phyloP scores from a whole-genome alignment of 495 filamentous ascomycete species.

The Talaromyces trachyspermus region DNA sequence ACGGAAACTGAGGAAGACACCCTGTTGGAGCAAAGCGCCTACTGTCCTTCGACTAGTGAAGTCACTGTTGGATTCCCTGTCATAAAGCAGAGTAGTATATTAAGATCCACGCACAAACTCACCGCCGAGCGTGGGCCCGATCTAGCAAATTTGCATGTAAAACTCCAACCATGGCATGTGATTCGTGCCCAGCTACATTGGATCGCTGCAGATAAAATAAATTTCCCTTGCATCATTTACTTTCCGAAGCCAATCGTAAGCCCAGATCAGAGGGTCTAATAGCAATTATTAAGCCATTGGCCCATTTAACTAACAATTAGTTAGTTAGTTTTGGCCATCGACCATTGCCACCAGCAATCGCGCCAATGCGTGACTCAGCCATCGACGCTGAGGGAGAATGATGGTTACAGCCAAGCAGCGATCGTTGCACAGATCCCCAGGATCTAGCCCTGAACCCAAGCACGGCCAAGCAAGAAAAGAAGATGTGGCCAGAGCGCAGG shows the following conservation, averaged over 20 bases:
- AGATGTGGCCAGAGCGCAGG: slow-evolving; percentile 5
- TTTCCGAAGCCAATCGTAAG: slow-evolving; percentile 16
- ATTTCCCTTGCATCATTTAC: slow-evolving; percentile 38
- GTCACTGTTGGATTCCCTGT: neutral
- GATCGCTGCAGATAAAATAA: slow-evolving; percentile 7
- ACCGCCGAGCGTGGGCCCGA: neutral
- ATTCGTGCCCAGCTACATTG: slow-evolving; percentile 7
- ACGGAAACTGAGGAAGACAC: neutral
- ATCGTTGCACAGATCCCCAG: too few species aligned
- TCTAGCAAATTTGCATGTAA: neutral
- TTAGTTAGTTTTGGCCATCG: too few species aligned
- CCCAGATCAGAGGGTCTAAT: neutral
- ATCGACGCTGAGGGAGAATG: too few species aligned
- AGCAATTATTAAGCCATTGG: slow-evolving; percentile 1
- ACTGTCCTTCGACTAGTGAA: too few species aligned
- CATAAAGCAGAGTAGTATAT: neutral
- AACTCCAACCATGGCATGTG: neutral
- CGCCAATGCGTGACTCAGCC: too few species aligned
- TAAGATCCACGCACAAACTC: slow-evolving; percentile 4
- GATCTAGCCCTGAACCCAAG: neutral
- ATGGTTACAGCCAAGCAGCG: too few species aligned
- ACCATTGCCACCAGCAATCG: too few species aligned
- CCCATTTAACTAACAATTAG: too few species aligned
- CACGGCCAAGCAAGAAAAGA: slow-evolving; percentile 1
- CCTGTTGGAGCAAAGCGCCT: too few species aligned